A percentile compares a stretch with the other conserved stretches of the same genome.
These are phyloP conservation scores for Lantana camara DNA, from an alignment of 257 asterid species.

Conservation along the genomic window DNA sequence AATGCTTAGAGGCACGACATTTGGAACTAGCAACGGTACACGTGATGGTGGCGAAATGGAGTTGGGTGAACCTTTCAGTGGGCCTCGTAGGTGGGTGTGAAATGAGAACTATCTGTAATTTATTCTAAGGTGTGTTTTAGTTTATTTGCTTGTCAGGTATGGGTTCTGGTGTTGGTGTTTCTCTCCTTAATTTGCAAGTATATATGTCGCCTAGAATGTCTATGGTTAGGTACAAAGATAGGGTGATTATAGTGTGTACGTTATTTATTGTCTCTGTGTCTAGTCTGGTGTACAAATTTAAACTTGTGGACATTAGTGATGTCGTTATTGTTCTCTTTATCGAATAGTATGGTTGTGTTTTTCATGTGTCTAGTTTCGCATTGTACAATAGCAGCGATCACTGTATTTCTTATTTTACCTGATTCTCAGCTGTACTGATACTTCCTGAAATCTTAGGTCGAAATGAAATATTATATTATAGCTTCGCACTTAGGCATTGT, in stretches of 20 bases:
- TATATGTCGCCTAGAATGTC: no score
- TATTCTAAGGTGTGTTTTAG: no score
- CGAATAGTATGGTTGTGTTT: background rate
- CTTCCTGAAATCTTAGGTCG: background rate
- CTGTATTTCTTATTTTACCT: background rate
- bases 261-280: background rate
- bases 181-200: no score
- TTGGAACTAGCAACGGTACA: constrained; percentile 12
- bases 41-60: constrained; percentile 23
- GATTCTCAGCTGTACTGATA: background rate
- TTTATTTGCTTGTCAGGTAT: no score
- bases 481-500: no score
- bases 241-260: background rate
- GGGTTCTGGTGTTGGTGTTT: no score
- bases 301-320: constrained; percentile 4
- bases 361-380: background rate
- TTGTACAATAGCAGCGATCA: background rate
- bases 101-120: background rate
- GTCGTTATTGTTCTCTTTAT: background rate
- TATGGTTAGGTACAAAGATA: background rate
- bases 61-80: constrained; percentile 14
- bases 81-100: constrained; percentile 33
- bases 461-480: background rate
- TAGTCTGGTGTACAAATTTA: constrained; percentile 15
- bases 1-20: constrained; percentile 42